Conservation (phyloP, 768 basidiomycete genomes). For the Kwoniella dejecticola region DNA sequence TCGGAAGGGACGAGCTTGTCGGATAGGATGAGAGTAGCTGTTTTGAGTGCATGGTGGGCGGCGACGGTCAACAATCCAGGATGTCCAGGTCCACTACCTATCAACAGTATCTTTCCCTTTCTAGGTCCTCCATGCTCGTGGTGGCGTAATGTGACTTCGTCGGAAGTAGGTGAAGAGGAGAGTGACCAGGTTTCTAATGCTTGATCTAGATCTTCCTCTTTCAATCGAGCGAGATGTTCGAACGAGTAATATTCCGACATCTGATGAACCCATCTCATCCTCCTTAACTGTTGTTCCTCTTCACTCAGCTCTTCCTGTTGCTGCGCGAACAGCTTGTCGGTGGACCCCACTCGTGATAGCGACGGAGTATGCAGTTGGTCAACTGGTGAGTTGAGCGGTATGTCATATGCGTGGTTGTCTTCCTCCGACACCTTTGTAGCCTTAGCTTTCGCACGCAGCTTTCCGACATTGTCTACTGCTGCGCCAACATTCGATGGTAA, state of each 20-base stretch:
- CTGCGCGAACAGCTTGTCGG: slow-evolving; percentile 22
- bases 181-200: slow-evolving; percentile 58
- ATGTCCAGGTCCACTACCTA: slow-evolving; percentile 94
- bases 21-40: slow-evolving; percentile 84
- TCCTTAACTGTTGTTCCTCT: slow-evolving; percentile 59
- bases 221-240: slow-evolving; percentile 70
- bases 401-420: slow-evolving; percentile 48
- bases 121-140: slow-evolving; percentile 43
- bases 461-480: slow-evolving; percentile 74
- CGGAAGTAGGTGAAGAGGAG: neutral
- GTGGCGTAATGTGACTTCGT: slow-evolving; percentile 29
- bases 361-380: slow-evolving; percentile 52
- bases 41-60: slow-evolving; percentile 74
- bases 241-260: slow-evolving; percentile 96
- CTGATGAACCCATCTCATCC: slow-evolving; percentile 92
- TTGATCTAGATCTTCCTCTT: slow-evolving; percentile 68
- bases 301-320: slow-evolving; percentile 12
- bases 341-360: slow-evolving; percentile 34
- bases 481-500: slow-evolving; percentile 72
- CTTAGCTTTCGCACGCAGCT: slow-evolving; percentile 60
- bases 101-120: slow-evolving; percentile 77
- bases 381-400: slow-evolving; percentile 58
- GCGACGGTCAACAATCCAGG: slow-evolving; percentile 88
- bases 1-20: slow-evolving; percentile 94
- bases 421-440: slow-evolving; percentile 56